Evolutionary conservation across 805 yeast genomes (phyloP).

Genomic region (Saccharomyces cerevisiae): DNA sequence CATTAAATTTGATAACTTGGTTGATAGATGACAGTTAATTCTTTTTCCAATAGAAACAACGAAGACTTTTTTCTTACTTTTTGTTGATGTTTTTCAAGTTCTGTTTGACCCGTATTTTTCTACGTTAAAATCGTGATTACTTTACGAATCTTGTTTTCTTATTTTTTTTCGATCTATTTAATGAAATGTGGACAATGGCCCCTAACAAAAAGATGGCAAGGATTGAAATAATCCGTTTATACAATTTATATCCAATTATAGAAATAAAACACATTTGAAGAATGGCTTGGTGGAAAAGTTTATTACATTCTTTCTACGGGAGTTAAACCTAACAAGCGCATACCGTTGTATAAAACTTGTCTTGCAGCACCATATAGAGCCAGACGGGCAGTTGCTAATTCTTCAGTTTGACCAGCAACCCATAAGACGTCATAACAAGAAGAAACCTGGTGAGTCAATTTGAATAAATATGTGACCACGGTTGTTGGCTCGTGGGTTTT

Average conservation of each 20-base stretch:
- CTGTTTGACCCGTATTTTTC: no score
- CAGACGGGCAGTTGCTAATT: conserved; percentile 79
- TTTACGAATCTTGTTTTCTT: no score
- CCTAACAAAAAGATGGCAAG: not conserved
- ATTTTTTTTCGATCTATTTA: no score
- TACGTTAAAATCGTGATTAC: not conserved
- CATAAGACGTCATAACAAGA: conserved; percentile 91
- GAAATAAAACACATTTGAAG: not conserved
- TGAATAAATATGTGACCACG: conserved; percentile 84
- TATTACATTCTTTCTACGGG: conserved; percentile 93
- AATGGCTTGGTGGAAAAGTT: not conserved
- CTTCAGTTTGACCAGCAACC: conserved; percentile 92
- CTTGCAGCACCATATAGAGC: conserved; percentile 85
- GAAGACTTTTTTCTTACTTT: no score
- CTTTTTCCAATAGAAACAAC: no score
- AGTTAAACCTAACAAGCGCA: conserved; percentile 80
- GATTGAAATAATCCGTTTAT: not conserved
- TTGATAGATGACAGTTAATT: no score
- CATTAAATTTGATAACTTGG: no score
- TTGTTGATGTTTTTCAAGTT: no score
- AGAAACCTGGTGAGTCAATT: conserved; percentile 91
- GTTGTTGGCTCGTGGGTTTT: conserved; percentile 89
- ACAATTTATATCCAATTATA: not conserved
- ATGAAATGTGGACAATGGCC: not conserved
- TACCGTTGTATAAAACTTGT: conserved; percentile 82